Conservation (phyloP, 371 early-diverging fungal genomes). For the Rhizopus microsporus region DNA sequence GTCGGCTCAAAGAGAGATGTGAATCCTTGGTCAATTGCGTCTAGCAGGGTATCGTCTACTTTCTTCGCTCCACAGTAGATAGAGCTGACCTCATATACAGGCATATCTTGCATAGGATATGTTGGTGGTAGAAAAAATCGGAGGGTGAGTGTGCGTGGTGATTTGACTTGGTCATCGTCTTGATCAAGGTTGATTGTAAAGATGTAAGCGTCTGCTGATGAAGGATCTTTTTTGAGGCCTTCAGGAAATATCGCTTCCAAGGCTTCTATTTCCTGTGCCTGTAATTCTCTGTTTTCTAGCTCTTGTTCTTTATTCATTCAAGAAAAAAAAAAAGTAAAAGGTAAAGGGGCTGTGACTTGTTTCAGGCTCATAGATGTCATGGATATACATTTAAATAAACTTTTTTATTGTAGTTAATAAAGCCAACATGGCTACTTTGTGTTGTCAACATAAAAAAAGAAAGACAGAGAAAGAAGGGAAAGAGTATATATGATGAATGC, state of each 20-base stretch:
- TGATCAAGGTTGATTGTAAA: conserved; percentile 41
- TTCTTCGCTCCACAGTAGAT: conserved; percentile 66
- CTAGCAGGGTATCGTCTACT: conserved; percentile 37
- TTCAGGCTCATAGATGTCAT: not conserved
- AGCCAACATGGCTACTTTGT: no score
- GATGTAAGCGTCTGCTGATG: conserved; percentile 18
- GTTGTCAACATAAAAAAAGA: not conserved
- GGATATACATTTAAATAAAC: no score
- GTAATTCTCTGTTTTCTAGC: conserved; percentile 31
- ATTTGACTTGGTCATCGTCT: conserved; percentile 24
- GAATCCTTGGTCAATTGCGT: conserved; percentile 58
- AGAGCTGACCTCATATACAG: conserved; percentile 69
- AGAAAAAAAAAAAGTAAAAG: not conserved
- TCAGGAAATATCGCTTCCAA: conserved; percentile 47
- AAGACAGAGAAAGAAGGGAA: not conserved
- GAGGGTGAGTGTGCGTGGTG: conserved; percentile 42
- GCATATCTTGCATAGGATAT: conserved; percentile 69
- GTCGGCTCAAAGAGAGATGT: conserved; percentile 60
- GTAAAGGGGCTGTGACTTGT: not conserved
- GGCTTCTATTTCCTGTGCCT: conserved; percentile 43
- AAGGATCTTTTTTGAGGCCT: conserved; percentile 21
- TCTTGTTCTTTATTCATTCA: conserved; percentile 17
- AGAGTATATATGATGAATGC: not conserved
- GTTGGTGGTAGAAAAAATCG: conserved; percentile 64
- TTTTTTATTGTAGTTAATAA: no score